phyloP scores from a whole-genome alignment of 2,329 filamentous ascomycete species.

The Colletotrichum horii region DNA sequence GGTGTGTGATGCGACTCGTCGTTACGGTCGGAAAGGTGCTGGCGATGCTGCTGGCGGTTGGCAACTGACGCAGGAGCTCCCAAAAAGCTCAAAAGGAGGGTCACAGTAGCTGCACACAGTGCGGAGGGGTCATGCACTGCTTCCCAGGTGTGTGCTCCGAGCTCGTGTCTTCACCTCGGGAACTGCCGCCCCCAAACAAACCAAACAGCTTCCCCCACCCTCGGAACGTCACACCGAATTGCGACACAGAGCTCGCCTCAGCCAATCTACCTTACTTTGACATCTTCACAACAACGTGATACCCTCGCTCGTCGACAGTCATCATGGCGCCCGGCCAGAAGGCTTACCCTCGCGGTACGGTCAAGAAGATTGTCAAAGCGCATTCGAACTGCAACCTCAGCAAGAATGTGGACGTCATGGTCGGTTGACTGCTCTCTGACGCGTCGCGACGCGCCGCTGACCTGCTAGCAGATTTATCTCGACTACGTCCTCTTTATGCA shows the following conservation, averaged over 20 bases:
- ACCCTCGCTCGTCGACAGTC: not conserved
- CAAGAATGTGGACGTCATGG: slow-evolving; percentile 86
- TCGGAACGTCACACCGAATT: slow-evolving; percentile 3
- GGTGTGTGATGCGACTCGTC: not conserved
- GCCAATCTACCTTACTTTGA: not conserved
- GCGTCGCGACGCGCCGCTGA: slow-evolving; percentile 30
- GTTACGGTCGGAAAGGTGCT: not conserved
- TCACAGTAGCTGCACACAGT: slow-evolving; percentile 4
- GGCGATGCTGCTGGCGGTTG: not conserved
- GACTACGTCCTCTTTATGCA: slow-evolving; percentile 86
- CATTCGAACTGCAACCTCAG: slow-evolving; percentile 81
- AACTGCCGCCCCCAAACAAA: slow-evolving; percentile 16
- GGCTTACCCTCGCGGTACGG: slow-evolving; percentile 80
- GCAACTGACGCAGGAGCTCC: not conserved
- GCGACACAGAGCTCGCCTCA: not conserved
- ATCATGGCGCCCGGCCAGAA: slow-evolving; percentile 71
- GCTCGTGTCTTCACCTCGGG: slow-evolving; percentile 5
- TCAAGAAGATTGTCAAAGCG: slow-evolving; percentile 90
- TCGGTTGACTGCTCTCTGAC: slow-evolving; percentile 43
- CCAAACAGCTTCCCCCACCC: not conserved
- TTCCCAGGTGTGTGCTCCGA: not conserved
- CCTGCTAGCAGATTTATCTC: slow-evolving; percentile 71
- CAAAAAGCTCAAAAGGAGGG: slow-evolving; percentile 22
- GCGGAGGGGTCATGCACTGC: not conserved
- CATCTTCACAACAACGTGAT: not conserved